phyloP scores from a whole-genome alignment of 2,329 filamentous ascomycete species.

The Alternaria arbusti region DNA sequence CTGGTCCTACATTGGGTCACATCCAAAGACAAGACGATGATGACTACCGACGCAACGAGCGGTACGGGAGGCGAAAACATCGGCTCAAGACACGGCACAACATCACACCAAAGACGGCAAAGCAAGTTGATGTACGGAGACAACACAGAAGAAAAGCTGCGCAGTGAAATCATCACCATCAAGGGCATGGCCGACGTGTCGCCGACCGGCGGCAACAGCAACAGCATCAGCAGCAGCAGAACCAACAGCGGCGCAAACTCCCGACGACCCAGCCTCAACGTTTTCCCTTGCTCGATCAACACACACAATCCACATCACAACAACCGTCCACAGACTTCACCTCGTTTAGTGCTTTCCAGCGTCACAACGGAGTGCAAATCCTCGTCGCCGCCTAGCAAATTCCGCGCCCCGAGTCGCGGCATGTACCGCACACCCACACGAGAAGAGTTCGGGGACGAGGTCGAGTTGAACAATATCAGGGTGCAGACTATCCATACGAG shows the following conservation, averaged over 20 bases:
- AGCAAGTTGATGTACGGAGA: not conserved
- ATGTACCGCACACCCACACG: not conserved
- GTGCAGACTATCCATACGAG: conserved; percentile 21
- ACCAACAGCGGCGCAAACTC: not conserved
- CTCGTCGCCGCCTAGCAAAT: not conserved
- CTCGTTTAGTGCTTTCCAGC: not conserved
- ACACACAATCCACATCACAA: not conserved
- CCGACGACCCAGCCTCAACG: not conserved
- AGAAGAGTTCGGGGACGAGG: conserved; percentile 15
- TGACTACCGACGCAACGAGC: not conserved
- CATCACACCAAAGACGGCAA: not conserved
- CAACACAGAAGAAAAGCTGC: not conserved
- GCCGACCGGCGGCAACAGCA: not conserved
- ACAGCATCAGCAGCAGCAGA: not conserved
- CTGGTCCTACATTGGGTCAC: conserved; percentile 68
- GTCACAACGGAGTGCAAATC: conserved; percentile 1
- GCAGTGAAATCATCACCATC: not conserved
- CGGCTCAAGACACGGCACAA: not conserved
- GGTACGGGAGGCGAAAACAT: not conserved
- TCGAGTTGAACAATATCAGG: conserved; percentile 24
- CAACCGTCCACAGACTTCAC: not conserved
- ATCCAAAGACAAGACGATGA: conserved; percentile 25
- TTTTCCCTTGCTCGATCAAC: not conserved
- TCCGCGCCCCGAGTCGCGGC: not conserved
- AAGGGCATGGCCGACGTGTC: not conserved